phyloP scores from a whole-genome alignment of 2,329 filamentous ascomycete genomes.

The Blastomyces gilchristii region DNA sequence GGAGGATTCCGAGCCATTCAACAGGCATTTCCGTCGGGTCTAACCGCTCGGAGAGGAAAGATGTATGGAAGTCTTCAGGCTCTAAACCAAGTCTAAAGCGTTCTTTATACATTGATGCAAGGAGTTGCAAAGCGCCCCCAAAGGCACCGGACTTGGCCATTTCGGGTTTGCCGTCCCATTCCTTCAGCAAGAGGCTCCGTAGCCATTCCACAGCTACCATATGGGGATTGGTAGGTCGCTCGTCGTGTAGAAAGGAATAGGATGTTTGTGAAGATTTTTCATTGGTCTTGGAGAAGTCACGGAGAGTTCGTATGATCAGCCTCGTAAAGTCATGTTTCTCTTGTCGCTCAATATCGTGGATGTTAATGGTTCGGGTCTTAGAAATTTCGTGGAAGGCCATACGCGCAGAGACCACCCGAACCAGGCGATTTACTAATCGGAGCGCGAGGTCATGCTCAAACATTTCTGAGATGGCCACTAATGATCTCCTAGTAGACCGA shows the following conservation, averaged over 20 bases:
- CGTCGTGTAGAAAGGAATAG: background rate
- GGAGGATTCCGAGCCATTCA: slow-evolving; percentile 55
- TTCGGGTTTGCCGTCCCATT: slow-evolving; percentile 68
- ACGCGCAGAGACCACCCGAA: slow-evolving; percentile 41
- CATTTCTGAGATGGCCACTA: slow-evolving; percentile 33
- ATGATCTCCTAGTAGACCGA: slow-evolving; percentile 20
- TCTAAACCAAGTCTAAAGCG: slow-evolving; percentile 55
- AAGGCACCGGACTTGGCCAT: slow-evolving; percentile 61
- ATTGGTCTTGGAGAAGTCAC: slow-evolving; percentile 14
- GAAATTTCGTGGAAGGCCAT: slow-evolving; percentile 42
- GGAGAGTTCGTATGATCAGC: slow-evolving; percentile 28
- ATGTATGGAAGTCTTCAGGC: slow-evolving; percentile 61
- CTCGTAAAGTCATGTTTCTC: slow-evolving; percentile 26
- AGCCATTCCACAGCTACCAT: slow-evolving; percentile 36
- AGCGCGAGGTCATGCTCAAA: slow-evolving; percentile 44
- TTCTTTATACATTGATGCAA: slow-evolving; percentile 64
- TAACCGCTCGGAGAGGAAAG: slow-evolving; percentile 65
- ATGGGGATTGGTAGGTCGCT: slow-evolving; percentile 21
- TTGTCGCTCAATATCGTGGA: slow-evolving; percentile 22
- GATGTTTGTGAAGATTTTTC: background rate
- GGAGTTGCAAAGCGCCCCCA: slow-evolving; percentile 65
- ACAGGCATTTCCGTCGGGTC: slow-evolving; percentile 65
- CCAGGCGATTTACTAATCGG: slow-evolving; percentile 40
- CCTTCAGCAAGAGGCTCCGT: slow-evolving; percentile 59
- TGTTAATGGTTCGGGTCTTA: slow-evolving; percentile 26